A percentile compares a stretch with the other conserved stretches of the same genome.
phyloP scores from a whole-genome alignment of 768 basidiomycete genomes.

The Mycena alexandri region DNA sequence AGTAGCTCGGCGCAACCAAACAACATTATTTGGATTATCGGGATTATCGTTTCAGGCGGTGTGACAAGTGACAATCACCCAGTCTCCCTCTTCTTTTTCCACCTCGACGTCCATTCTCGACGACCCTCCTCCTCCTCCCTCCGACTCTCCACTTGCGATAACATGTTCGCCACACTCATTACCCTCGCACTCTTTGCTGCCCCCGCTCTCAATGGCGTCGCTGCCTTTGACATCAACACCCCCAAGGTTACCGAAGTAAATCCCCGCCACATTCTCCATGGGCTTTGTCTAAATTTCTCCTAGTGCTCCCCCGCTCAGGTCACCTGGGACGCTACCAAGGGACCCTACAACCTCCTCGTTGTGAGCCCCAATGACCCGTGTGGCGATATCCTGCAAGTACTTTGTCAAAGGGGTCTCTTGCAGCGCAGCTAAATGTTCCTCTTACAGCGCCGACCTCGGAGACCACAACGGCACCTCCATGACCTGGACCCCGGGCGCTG shows the following conservation, averaged over 20 bases:
- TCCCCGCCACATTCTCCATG: conserved; percentile 11
- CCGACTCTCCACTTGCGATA: conserved; percentile 48
- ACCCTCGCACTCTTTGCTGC: conserved; percentile 74
- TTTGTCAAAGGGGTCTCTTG: conserved; percentile 11
- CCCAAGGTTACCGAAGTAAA: conserved; percentile 68
- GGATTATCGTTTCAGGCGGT: no score
- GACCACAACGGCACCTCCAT: conserved; percentile 60
- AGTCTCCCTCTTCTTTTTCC: conserved; percentile 36
- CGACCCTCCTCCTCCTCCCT: conserved; percentile 45
- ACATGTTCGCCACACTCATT: conserved; percentile 88
- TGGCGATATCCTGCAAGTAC: conserved; percentile 68
- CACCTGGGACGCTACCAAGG: conserved; percentile 61
- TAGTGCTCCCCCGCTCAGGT: conserved; percentile 68
- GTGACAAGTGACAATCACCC: background rate
- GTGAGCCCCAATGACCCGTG: conserved; percentile 69
- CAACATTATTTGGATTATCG: no score
- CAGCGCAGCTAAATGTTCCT: conserved; percentile 11
- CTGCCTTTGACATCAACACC: conserved; percentile 68
- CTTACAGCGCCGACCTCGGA: conserved; percentile 68
- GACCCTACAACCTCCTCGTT: conserved; percentile 72
- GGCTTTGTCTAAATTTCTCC: conserved; percentile 4
- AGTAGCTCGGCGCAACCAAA: no score
- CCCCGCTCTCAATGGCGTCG: conserved; percentile 63
- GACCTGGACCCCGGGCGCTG: conserved; percentile 58
- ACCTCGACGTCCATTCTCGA: conserved; percentile 43